Evolutionary conservation across 495 filamentous ascomycete species (phyloP), one percentile per base, ranked within the genome.

Genomic region (Trichocladium uniseriatum): DNA sequence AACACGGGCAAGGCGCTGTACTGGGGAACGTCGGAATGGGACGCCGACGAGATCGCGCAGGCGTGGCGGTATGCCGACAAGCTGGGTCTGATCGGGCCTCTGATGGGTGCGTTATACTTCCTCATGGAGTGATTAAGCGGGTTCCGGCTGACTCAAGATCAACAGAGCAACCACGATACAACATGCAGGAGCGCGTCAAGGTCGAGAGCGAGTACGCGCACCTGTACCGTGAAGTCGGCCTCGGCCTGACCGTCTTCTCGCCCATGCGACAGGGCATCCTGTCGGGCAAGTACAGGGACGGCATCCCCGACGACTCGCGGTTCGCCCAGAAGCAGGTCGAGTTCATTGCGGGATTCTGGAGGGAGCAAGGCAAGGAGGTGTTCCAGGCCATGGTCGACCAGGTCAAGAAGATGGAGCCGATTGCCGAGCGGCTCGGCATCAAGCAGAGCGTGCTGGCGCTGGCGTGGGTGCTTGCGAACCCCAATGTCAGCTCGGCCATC

Each of bases 221-320:
- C 21, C 62, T 88, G 15, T 87, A 82, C 56, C 66, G 74, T 37
- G 70, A 79, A 6, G 77, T 79, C 51, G 78, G 82, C 4, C 68
- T 86, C 0, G 86, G 87, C 3, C 66, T 92, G 48, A 90, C 87
- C 6, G 76, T 79, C 16, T 91, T 83, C 66, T 82, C 75, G 7
- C 86, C 87, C 1, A 62, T 94, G 39, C 79, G 81, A 56, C 73
- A 76, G 34, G 88, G 88, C 7, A 67, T 91, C 38, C 68, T 92
- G 49, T 87, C 83, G 0, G 87, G 87, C 6, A 94, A 92, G 69
- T 92, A 94, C 66, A 84, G 84, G 62, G 70, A 83, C 47, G 78
- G 77, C 22, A 70, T 83, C 24, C 81, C 81, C 0, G 62, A 73
- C 14, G 75, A 73, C 54, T 77, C 74, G 2, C 69, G 81, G 29